Base-by-base conservation (phyloP, 768 basidiomycete genomes). In the Megacollybia marginata region DNA sequence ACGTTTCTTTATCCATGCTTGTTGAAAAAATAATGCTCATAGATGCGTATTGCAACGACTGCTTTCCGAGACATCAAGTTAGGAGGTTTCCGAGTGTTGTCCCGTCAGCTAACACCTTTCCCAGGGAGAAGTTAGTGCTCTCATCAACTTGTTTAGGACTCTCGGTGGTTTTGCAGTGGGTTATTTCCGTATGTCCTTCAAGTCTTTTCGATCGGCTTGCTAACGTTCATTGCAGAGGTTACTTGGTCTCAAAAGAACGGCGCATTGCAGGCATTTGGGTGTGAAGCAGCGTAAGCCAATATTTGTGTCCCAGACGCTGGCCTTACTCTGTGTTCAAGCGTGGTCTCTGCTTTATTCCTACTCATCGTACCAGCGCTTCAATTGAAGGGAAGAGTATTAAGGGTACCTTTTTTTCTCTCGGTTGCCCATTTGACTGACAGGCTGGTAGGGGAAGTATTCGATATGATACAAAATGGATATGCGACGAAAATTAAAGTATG, bases 171-270 rank as follows among this genome's bases (percentile, higher is more conserved):
- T 40, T 8, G 38, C 15, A 15, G 73, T 69, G 50, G 19, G 62
- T 54, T 33, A 20, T 28, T 40, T 15, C 13, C 18, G 16, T 28
- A 6, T 19, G 38, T 15, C 38, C 38, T 45, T 16, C 19, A 33
- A 44, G 8, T 33, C 20, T 11, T 47, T 18, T n/a, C 19, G 36
- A 35, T 13, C 19, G 31, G 83, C 83, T 58, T 72, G 73, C 46
- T 80, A 83, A 16, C 78, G 81, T 1, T 83, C 78, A 61, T 85
- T 78, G 61, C 82, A 85, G 23, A 28, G 58, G 72, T 83, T 5
- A 77, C 78, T 5, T 83, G 83, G 83, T 80, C 82, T 5, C 58
- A 63, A 20, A 79, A 74, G 55, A 59, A 79, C 50, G 83, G 83
- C 13, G 79, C 83, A 4, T 60, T 83, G 31, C 79, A 83, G 52